These are phyloP conservation scores for Phytophthora uliginosa DNA, from an alignment of 352 stramenopile genomes.

Conservation along the genomic window DNA sequence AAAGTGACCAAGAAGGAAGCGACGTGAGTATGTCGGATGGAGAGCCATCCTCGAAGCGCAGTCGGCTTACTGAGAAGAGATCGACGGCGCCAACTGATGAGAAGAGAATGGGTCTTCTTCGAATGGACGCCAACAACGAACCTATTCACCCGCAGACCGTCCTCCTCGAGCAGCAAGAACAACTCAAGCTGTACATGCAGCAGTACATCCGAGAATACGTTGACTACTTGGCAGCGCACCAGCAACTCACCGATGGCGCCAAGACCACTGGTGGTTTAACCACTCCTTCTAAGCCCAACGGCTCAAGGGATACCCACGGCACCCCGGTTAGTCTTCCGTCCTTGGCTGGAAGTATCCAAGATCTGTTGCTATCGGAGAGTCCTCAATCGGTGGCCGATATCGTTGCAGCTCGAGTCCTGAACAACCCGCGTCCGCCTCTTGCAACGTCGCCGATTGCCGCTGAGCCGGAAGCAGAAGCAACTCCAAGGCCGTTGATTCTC, in stretches of 20 bases:
- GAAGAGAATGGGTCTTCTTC: conserved; percentile 40
- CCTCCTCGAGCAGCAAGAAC: conserved; percentile 57
- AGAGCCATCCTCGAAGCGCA: conserved; percentile 42
- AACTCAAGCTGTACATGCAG: conserved; percentile 65
- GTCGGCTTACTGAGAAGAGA: conserved; percentile 1
- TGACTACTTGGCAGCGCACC: conserved; percentile 50
- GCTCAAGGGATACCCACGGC: conserved; percentile 48
- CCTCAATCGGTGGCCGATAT: conserved; percentile 76
- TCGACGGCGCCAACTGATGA: background rate
- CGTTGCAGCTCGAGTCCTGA: conserved; percentile 35
- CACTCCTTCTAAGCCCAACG: conserved; percentile 5
- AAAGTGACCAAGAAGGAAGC: conserved; percentile 39
- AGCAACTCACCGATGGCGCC: conserved; percentile 15
- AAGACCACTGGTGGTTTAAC: background rate
- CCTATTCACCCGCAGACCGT: conserved; percentile 65
- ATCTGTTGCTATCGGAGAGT: conserved; percentile 74
- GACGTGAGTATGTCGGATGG: conserved; percentile 43
- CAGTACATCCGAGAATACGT: conserved; percentile 75
- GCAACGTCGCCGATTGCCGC: conserved; percentile 20
- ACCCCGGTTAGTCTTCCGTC: conserved; percentile 68
- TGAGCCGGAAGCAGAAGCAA: conserved; percentile 29
- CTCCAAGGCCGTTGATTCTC: conserved; percentile 15
- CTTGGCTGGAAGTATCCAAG: conserved; percentile 67
- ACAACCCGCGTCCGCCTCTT: conserved; percentile 12
- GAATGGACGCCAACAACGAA: conserved; percentile 47